These are phyloP conservation scores for Aciculoconidium aculeatum DNA, from an alignment of 805 yeast species.

Conservation along the genomic window DNA sequence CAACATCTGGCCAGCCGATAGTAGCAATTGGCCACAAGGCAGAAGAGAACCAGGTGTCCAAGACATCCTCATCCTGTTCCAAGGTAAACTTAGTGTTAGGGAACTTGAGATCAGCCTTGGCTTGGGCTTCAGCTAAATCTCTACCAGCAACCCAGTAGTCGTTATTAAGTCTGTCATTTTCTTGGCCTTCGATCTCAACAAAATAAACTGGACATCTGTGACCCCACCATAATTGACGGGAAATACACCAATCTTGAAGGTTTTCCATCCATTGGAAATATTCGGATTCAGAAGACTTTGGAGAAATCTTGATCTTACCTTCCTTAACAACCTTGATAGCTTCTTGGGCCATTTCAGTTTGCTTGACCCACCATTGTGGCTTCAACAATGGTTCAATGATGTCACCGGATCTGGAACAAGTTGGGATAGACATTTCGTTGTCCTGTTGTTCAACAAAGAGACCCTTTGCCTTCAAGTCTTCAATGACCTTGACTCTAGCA, in stretches of 20 bases:
- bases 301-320: constrained; percentile 77
- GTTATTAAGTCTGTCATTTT: constrained; percentile 56
- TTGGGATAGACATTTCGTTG: constrained; percentile 93
- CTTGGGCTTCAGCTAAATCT: constrained; percentile 72
- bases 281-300: constrained; percentile 87
- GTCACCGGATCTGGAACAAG: constrained; percentile 95
- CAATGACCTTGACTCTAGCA: constrained; percentile 83
- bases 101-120: constrained; percentile 71
- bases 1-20: constrained; percentile 83
- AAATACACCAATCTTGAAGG: constrained; percentile 99
- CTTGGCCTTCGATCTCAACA: constrained; percentile 67
- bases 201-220: constrained; percentile 97
- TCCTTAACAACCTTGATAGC: constrained; percentile 81
- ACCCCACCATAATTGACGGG: constrained; percentile 91
- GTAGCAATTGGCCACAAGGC: constrained; percentile 98
- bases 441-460: constrained; percentile 80
- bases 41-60: constrained; percentile 98
- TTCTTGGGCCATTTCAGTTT: constrained; percentile 78
- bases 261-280: constrained; percentile 93
- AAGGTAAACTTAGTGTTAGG: constrained; percentile 64
- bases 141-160: constrained; percentile 91
- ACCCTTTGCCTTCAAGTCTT: constrained; percentile 65
- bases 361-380: constrained; percentile 99
- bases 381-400: constrained; percentile 92
- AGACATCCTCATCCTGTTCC: constrained; percentile 95